Conservation (phyloP, 2,329 filamentous ascomycete species). For the Diaporthe capsici region DNA sequence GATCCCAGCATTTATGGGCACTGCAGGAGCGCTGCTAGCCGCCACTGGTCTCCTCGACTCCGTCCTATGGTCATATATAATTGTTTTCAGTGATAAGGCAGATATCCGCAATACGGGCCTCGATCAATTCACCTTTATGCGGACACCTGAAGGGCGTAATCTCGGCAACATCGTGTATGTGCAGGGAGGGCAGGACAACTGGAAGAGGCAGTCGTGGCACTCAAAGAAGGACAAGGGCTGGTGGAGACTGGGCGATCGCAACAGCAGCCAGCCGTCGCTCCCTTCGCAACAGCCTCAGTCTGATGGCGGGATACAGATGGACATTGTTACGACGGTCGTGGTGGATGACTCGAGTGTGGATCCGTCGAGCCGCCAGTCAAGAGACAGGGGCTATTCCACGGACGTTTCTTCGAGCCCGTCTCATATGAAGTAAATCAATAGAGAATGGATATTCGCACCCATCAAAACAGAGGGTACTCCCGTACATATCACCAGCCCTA, state of each 20-base stretch:
- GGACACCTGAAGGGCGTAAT: constrained; percentile 53
- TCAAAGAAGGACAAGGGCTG: constrained; percentile 41
- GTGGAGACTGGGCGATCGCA: constrained; percentile 39
- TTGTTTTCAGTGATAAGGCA: constrained; percentile 59
- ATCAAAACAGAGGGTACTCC: too few species aligned
- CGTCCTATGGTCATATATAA: constrained; percentile 66
- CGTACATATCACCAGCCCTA: too few species aligned
- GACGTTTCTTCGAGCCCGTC: constrained; percentile 29
- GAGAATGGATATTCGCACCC: too few species aligned
- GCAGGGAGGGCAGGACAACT: constrained; percentile 44
- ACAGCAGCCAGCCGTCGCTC: constrained; percentile 32
- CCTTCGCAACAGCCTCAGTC: neutral
- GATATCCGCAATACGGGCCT: constrained; percentile 63
- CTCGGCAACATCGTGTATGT: constrained; percentile 59
- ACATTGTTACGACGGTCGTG: constrained; percentile 51
- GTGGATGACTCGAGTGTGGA: constrained; percentile 43
- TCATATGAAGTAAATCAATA: neutral
- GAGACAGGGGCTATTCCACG: constrained; percentile 13
- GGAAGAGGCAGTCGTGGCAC: constrained; percentile 39
- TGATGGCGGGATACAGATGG: constrained; percentile 47
- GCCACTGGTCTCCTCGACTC: constrained; percentile 70
- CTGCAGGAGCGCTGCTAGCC: constrained; percentile 71
- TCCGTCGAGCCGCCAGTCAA: constrained; percentile 1
- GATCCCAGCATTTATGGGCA: constrained; percentile 61
- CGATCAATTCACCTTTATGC: constrained; percentile 66